Conservation (phyloP, 208 protist species). For the Strigomonas oncopelti region DNA sequence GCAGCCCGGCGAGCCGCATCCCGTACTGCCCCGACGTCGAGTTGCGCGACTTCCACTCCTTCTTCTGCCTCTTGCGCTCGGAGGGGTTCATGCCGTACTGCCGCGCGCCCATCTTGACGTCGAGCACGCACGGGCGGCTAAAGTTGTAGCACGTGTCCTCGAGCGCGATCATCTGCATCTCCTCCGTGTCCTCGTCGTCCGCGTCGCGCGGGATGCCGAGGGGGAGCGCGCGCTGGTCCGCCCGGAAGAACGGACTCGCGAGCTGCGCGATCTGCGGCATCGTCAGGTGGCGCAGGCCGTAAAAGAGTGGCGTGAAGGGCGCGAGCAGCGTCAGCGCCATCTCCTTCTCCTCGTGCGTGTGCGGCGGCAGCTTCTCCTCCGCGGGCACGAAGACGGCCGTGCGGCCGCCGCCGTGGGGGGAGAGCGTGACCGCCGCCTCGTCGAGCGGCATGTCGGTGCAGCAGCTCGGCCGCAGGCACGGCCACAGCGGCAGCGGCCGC, state of each 20-base stretch:
- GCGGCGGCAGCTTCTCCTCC: not conserved
- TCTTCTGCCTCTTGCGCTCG: constrained; percentile 62
- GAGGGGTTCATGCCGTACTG: constrained; percentile 80
- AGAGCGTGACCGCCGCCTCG: too few relatives aligned
- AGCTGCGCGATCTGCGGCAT: constrained; percentile 4
- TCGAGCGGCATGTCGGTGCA: too few relatives aligned
- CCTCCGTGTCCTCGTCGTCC: constrained; percentile 3
- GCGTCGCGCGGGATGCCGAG: constrained; percentile 14
- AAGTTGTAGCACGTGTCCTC: constrained; percentile 84
- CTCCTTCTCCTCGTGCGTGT: constrained; percentile 24
- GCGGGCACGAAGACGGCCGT: not conserved
- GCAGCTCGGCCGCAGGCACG: too few relatives aligned
- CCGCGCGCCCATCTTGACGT: constrained; percentile 83
- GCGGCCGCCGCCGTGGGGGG: not conserved
- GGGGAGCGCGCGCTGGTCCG: constrained; percentile 16
- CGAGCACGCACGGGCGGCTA: constrained; percentile 66
- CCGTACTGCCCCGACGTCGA: constrained; percentile 72
- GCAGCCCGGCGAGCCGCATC: constrained; percentile 76
- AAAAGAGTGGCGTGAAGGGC: constrained; percentile 71
- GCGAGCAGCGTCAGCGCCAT: constrained; percentile 43
- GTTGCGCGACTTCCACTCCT: constrained; percentile 54
- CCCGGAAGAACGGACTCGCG: not conserved
- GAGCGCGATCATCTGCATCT: constrained; percentile 69
- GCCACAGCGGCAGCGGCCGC: constrained; percentile 5
- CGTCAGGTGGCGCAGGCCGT: constrained; percentile 46